A percentile compares a stretch with the other conserved stretches of the same genome.
Conservation (phyloP, 2,329 filamentous ascomycete species). For the Phialophora verrucosa region DNA sequence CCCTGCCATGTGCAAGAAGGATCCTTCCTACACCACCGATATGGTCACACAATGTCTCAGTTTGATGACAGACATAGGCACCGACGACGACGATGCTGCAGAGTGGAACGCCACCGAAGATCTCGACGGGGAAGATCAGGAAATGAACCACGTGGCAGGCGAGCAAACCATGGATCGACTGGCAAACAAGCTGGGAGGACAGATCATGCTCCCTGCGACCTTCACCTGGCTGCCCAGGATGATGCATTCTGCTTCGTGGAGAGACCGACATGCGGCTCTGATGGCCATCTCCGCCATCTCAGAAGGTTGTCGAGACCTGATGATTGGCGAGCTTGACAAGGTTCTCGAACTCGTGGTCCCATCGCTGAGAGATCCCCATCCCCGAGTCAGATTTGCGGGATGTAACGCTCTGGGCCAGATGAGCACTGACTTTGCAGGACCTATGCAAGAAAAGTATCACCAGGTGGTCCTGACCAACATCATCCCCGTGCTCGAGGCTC, state of each 20-base stretch:
- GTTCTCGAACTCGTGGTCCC: slow-evolving; percentile 95
- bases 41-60: slow-evolving; percentile 99
- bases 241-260: slow-evolving; percentile 95
- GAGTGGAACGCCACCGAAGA: slow-evolving; percentile 96
- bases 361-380: slow-evolving; percentile 84
- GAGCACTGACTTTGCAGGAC: slow-evolving; percentile 98
- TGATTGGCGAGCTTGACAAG: slow-evolving; percentile 92
- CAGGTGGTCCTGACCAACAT: slow-evolving; percentile 85
- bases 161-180: slow-evolving; percentile 98
- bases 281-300: slow-evolving; percentile 99
- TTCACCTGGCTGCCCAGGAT: slow-evolving; percentile 97
- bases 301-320: slow-evolving; percentile 92
- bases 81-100: slow-evolving; percentile 90
- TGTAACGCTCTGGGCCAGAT: slow-evolving; percentile 99
- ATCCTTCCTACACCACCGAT: slow-evolving; percentile 85
- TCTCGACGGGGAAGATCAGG: slow-evolving; percentile 93
- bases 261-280: slow-evolving; percentile 91
- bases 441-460: slow-evolving; percentile 97
- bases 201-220: slow-evolving; percentile 87
- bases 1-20: slow-evolving; percentile 92
- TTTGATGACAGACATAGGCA: slow-evolving; percentile 94
- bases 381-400: slow-evolving; percentile 93
- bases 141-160: slow-evolving; percentile 94
- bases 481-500: slow-evolving; percentile 86
- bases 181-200: slow-evolving; percentile 95